These are phyloP conservation scores for Cladorrhinum samala DNA, from an alignment of 495 filamentous ascomycete genomes.

Conservation along the genomic window DNA sequence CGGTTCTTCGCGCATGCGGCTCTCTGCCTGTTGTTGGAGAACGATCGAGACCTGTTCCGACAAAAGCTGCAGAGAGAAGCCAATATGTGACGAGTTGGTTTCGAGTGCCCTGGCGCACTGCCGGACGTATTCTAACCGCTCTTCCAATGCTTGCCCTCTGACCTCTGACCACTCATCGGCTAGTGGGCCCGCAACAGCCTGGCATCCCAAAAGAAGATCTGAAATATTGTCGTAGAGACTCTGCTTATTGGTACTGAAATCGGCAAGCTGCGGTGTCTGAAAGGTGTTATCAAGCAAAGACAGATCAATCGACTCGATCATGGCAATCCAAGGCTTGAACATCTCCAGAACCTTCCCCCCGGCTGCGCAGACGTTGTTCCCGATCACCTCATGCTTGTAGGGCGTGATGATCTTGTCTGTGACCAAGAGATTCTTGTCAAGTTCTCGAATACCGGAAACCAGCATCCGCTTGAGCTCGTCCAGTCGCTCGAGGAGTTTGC, in stretches of 20 bases:
- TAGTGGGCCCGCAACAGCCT: constrained; percentile 79
- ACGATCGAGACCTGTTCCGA: constrained; percentile 63
- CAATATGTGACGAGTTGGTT: constrained; percentile 76
- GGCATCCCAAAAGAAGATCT: constrained; percentile 79
- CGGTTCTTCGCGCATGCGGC: constrained; percentile 34
- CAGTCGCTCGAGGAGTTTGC: constrained; percentile 68
- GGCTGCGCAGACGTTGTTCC: constrained; percentile 66
- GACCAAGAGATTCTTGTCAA: constrained; percentile 76
- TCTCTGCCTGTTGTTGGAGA: constrained; percentile 37
- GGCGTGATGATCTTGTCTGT: constrained; percentile 71
- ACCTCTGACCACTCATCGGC: constrained; percentile 92
- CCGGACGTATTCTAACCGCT: constrained; percentile 71
- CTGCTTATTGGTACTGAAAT: constrained; percentile 88
- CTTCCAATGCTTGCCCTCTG: constrained; percentile 87
- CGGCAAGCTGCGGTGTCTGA: constrained; percentile 77
- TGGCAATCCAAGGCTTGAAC: constrained; percentile 80
- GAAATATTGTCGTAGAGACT: constrained; percentile 85
- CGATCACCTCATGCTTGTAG: constrained; percentile 62
- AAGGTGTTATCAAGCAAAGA: constrained; percentile 64
- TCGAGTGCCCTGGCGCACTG: constrained; percentile 73
- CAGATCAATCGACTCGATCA: constrained; percentile 83
- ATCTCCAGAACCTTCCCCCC: constrained; percentile 74
- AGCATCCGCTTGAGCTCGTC: constrained; percentile 79
- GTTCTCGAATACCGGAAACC: constrained; percentile 69
- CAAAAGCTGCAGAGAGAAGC: constrained; percentile 79